Percentiles rank a stretch among this genome's conserved stretches.
phyloP scores from a whole-genome alignment of 257 asterid species.

The Solanum paucissectum region DNA sequence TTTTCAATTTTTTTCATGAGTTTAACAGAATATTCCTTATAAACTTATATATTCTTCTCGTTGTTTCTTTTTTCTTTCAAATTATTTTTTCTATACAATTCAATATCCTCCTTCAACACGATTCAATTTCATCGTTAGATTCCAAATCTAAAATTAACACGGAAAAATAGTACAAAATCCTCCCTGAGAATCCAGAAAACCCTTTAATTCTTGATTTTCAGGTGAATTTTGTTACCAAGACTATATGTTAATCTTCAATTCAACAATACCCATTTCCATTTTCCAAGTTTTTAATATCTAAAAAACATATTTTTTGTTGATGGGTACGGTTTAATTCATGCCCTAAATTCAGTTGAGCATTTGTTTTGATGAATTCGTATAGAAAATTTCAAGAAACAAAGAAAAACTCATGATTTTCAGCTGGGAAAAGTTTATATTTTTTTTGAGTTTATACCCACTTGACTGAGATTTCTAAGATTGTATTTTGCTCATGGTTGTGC shows the following conservation, averaged over 20 bases:
- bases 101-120: neutral
- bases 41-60: neutral
- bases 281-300: neutral
- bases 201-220: neutral
- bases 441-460: neutral
- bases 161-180: neutral
- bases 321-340: neutral
- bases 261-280: neutral
- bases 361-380: neutral
- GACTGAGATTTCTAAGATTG: neutral
- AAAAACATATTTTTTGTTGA: neutral
- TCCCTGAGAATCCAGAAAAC: neutral
- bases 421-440: neutral
- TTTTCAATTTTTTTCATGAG: no score
- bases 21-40: neutral
- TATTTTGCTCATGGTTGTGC: neutral
- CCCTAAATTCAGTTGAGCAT: neutral
- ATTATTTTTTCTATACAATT: neutral
- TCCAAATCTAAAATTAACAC: neutral
- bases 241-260: neutral
- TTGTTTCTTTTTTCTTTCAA: neutral
- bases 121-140: neutral
- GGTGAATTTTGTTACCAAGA: neutral
- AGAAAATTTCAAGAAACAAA: neutral
- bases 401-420: neutral